Percentiles rank a stretch among this genome's conserved stretches.
Evolutionary conservation across 177 flowering plant genomes (phyloP).

Genomic region (Telopea speciosissima): DNA sequence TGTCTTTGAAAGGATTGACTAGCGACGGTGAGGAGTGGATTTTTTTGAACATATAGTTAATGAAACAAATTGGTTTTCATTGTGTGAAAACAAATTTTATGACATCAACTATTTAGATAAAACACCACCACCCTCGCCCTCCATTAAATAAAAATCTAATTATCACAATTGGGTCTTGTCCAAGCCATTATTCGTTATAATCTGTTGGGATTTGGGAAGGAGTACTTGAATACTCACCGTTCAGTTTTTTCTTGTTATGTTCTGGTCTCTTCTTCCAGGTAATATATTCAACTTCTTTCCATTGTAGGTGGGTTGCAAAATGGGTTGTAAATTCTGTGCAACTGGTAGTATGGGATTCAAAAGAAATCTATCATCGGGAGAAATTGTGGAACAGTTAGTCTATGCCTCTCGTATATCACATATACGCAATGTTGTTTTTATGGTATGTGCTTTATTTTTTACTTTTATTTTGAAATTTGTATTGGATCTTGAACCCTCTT

Average conservation of each 20-base stretch:
- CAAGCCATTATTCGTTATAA: neutral
- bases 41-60: no score
- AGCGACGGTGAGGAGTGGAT: no score
- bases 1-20: no score
- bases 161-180: no score
- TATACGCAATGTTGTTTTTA: slow-evolving; percentile 90
- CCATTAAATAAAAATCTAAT: no score
- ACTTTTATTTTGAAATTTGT: no score
- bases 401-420: slow-evolving; percentile 69
- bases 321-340: slow-evolving; percentile 99
- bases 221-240: neutral
- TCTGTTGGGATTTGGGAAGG: neutral
- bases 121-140: no score
- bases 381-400: slow-evolving; percentile 89
- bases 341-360: slow-evolving; percentile 98
- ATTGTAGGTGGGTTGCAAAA: slow-evolving; percentile 95
- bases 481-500: neutral
- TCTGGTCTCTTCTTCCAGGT: slow-evolving; percentile 2
- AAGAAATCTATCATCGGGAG: slow-evolving; percentile 79
- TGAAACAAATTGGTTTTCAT: no score
- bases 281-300: neutral
- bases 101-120: no score
- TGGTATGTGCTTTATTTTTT: slow-evolving; percentile 42
- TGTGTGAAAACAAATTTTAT: no score
- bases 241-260: neutral